Conservation (phyloP, 2,329 filamentous ascomycete species). For the Diaporthe citriasiana region DNA sequence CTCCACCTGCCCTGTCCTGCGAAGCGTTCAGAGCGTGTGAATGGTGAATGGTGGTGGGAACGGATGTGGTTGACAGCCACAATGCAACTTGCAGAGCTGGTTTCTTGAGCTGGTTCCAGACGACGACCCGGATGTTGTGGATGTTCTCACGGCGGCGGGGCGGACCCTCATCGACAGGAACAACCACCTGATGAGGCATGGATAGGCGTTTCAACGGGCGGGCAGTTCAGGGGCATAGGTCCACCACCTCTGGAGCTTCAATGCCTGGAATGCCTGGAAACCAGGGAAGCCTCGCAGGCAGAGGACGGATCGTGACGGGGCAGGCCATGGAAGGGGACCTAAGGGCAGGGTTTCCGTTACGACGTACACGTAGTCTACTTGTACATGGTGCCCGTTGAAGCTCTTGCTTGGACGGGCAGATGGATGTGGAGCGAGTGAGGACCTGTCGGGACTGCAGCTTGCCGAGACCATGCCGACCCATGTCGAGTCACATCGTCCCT, state of each 20-base stretch:
- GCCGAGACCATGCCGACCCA: constrained; percentile 17
- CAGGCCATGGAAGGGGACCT: constrained; percentile 11
- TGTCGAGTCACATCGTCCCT: constrained; percentile 27
- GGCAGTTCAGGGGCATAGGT: constrained; percentile 25
- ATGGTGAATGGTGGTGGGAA: background rate
- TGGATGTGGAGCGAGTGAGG: background rate
- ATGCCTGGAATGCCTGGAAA: background rate
- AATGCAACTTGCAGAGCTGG: constrained; percentile 20
- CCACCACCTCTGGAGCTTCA: constrained; percentile 6
- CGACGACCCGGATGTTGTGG: constrained; percentile 6
- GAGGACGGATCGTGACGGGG: constrained; percentile 23
- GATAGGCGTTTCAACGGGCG: constrained; percentile 26
- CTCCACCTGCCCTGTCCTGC: background rate
- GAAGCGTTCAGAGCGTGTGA: background rate
- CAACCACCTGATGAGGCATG: constrained; percentile 13
- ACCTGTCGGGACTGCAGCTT: constrained; percentile 20
- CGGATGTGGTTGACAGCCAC: constrained; percentile 31
- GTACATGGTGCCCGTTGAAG: background rate
- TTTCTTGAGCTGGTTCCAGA: background rate
- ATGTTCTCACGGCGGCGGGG: constrained; percentile 8
- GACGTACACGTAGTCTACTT: background rate
- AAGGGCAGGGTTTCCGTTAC: background rate
- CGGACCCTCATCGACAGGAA: constrained; percentile 32
- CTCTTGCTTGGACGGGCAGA: background rate
- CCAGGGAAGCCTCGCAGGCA: constrained; percentile 23